A percentile compares a stretch with the other conserved stretches of the same genome.
Evolutionary conservation across 345 rosid species (phyloP).

Genomic region (Gossypium stocksii): DNA sequence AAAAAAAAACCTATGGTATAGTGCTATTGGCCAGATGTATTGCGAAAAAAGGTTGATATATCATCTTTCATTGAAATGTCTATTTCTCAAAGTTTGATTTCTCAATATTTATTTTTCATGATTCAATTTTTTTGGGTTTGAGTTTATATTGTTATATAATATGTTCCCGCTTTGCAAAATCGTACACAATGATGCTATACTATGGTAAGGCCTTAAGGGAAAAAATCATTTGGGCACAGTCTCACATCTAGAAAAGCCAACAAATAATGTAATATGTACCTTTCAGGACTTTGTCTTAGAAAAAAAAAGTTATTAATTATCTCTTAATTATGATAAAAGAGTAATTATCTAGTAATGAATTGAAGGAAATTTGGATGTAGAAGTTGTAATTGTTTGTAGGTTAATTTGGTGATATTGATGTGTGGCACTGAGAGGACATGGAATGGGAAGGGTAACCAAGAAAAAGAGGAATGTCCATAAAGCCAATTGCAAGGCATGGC

Average conservation of each 20-base stretch:
- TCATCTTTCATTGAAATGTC: neutral
- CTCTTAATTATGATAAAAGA: neutral
- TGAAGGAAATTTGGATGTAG: neutral
- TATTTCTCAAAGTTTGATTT: neutral
- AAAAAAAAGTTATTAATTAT: neutral
- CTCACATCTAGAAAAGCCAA: neutral
- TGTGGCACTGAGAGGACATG: slow-evolving; percentile 10
- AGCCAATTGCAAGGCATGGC: slow-evolving; percentile 29
- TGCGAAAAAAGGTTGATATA: neutral
- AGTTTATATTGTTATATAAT: neutral
- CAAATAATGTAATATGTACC: neutral
- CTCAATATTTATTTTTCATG: neutral
- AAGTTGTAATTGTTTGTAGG: neutral
- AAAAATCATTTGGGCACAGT: neutral
- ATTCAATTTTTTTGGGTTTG: neutral
- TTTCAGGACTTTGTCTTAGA: neutral
- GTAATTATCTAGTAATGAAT: neutral
- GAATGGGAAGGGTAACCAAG: slow-evolving; percentile 6
- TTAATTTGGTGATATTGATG: neutral
- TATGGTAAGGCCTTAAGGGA: too few species aligned
- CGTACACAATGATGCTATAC: neutral
- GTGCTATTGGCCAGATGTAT: neutral
- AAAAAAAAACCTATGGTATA: neutral
- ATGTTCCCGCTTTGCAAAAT: neutral
- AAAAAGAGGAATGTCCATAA: neutral